Base-by-base conservation (phyloP, 2,329 filamentous ascomycete genomes). In the Colletotrichum tofieldiae region DNA sequence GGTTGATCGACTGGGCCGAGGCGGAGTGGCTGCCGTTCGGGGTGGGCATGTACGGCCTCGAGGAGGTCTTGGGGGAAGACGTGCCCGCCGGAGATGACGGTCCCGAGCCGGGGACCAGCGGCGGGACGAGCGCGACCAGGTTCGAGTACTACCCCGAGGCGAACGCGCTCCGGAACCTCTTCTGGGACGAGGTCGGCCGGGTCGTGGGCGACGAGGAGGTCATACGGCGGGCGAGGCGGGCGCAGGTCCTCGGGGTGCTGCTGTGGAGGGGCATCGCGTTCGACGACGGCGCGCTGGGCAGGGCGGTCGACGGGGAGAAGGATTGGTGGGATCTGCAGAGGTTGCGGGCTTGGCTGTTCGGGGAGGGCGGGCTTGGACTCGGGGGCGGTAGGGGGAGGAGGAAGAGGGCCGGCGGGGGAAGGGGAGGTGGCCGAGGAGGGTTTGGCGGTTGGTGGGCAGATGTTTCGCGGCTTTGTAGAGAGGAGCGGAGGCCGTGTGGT, bases 241-340 rank as follows among this genome's bases (percentile, higher is more conserved):
- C 89, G 16, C 84, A 82, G 77, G 83, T 77, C 3, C 75, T 91
- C 23, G 90, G 91, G 0, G 84, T 92, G 7, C 72, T 92, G 23
- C 82, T 92, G 2, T 92, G 91, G 90, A 85, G 88, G 77, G 90
- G 90, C 0, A 90, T 89, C 76, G 89, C 90, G 2, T 92, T 90
- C 79, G 90, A 92, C 77, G 85, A 89, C 32, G 90, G 90, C 0
- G 81, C 79, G 41, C 84, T 92, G 66, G 83, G 92, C 78, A 84
- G 90, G 1, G 89, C 89, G 20, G 88, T 92, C 1, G 81, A 88
- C 70, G 82, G 84, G 54, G 82, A 80, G 2, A 81, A 81, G 29
- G 89, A 92, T 75, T 80, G 81, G 29, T 81, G 81, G 47, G 90
- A 92, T 76, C 77, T 92, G n/a, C 81, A 82, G 39, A 86, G 84